Conservation (phyloP, 1,284 basidiomycete species). For the Porogramme epimiltina region DNA sequence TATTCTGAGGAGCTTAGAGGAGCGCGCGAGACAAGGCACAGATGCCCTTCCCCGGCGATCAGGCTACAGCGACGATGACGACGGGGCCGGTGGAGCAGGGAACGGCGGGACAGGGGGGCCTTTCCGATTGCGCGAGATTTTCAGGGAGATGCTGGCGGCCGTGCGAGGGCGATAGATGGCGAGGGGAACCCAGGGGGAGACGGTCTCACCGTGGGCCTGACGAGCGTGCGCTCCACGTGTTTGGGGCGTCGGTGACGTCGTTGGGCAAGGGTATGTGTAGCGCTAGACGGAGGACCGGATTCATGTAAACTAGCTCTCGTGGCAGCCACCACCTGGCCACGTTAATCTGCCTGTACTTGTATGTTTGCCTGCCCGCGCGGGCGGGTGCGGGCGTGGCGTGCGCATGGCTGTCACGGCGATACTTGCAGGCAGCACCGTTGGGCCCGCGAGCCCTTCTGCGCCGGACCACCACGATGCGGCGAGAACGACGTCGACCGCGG, state of each 20-base stretch:
- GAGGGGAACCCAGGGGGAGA: neutral
- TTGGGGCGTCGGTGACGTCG: neutral
- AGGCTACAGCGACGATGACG: constrained; percentile 13
- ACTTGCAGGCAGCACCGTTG: no score
- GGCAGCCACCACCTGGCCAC: no score
- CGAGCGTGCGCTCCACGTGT: constrained; percentile 4
- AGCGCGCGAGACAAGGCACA: constrained; percentile 22
- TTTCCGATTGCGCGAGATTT: constrained; percentile 24
- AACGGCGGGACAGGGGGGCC: constrained; percentile 4
- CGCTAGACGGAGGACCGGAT: neutral
- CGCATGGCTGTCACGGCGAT: no score
- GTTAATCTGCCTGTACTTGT: no score
- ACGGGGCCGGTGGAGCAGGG: neutral
- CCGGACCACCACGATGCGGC: neutral
- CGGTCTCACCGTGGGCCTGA: no score
- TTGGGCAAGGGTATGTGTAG: neutral
- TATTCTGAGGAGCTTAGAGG: constrained; percentile 47
- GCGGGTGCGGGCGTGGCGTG: no score
- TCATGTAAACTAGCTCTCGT: no score
- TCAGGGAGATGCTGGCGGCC: constrained; percentile 30
- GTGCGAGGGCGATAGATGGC: constrained; percentile 19
- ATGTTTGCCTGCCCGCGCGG: no score
- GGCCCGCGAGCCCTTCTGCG: no score
- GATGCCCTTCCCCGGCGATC: constrained; percentile 5
- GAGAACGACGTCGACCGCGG: no score